These are phyloP conservation scores for Backusella tuberculispora DNA, from an alignment of 192 early-diverging fungal species.

Conservation along the genomic window DNA sequence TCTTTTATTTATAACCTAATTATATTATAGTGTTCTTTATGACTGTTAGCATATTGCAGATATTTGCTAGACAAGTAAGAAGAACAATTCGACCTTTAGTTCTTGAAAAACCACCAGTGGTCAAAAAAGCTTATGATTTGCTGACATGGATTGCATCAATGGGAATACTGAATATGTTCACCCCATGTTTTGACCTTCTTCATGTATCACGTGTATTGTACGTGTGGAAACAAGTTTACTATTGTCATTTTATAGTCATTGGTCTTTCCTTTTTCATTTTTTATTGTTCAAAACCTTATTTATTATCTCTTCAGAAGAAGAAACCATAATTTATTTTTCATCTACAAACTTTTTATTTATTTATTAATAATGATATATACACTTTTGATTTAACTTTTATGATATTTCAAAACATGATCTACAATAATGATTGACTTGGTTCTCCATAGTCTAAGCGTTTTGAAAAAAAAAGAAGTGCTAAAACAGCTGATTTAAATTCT, in stretches of 20 bases:
- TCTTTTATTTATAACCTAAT: too few relatives aligned
- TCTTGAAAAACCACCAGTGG: background rate
- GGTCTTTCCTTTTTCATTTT: conserved; percentile 5
- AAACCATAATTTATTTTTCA: background rate
- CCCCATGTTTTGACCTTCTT: conserved; percentile 11
- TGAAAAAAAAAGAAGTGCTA: too few relatives aligned
- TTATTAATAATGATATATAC: background rate
- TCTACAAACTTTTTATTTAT: background rate
- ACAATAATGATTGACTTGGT: too few relatives aligned
- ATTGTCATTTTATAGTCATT: conserved; percentile 12
- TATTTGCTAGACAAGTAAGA: conserved; percentile 7
- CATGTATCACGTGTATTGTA: conserved; percentile 2
- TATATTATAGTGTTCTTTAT: conserved; percentile 19
- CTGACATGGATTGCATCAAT: background rate
- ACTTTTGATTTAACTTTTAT: background rate
- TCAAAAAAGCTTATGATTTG: conserved; percentile 4
- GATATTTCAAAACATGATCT: too few relatives aligned
- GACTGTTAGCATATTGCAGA: background rate
- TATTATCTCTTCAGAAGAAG: background rate
- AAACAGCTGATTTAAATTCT: too few relatives aligned
- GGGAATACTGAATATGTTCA: conserved; percentile 4
- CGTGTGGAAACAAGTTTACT: conserved; percentile 1
- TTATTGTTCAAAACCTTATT: conserved; percentile 8
- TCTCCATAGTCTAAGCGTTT: too few relatives aligned
- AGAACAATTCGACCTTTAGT: background rate